A percentile compares a stretch with the other conserved stretches of the same genome.
These are phyloP conservation scores for Suillus hirtellus DNA, from an alignment of 768 basidiomycete genomes.

Conservation along the genomic window DNA sequence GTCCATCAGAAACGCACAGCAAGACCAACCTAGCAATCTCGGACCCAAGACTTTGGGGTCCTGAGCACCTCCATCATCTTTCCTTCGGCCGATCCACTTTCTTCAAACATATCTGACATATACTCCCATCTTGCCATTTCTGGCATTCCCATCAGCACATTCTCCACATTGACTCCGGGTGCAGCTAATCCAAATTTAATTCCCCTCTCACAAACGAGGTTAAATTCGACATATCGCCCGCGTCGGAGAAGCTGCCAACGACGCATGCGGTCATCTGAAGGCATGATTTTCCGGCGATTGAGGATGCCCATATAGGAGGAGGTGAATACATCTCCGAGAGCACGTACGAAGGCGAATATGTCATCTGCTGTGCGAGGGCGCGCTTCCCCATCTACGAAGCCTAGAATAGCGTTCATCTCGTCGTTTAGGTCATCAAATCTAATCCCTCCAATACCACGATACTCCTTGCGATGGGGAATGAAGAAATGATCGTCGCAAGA, in stretches of 20 bases:
- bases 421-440: constrained; percentile 53
- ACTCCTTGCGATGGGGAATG: constrained; percentile 51
- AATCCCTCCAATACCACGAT: constrained; percentile 56
- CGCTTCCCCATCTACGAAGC: constrained; percentile 10
- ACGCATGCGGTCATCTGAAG: constrained; percentile 34
- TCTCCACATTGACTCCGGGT: constrained; percentile 62
- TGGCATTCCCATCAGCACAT: constrained; percentile 65
- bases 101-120: constrained; percentile 50
- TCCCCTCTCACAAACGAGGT: constrained; percentile 67
- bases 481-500: constrained; percentile 59
- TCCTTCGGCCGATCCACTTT: constrained; percentile 52
- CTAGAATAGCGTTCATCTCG: constrained; percentile 28
- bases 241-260: constrained; percentile 56
- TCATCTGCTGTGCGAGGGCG: constrained; percentile 33
- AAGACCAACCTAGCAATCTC: not conserved
- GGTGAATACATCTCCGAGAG: constrained; percentile 45
- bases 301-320: constrained; percentile 50
- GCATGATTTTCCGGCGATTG: constrained; percentile 35
- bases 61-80: constrained; percentile 51
- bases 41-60: constrained; percentile 21
- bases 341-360: constrained; percentile 45
- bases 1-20: not conserved
- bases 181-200: constrained; percentile 66
- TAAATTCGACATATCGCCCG: constrained; percentile 60
- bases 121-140: constrained; percentile 74